phyloP scores from a whole-genome alignment of 192 early-diverging fungal species.

The Diversispora epigaea region DNA sequence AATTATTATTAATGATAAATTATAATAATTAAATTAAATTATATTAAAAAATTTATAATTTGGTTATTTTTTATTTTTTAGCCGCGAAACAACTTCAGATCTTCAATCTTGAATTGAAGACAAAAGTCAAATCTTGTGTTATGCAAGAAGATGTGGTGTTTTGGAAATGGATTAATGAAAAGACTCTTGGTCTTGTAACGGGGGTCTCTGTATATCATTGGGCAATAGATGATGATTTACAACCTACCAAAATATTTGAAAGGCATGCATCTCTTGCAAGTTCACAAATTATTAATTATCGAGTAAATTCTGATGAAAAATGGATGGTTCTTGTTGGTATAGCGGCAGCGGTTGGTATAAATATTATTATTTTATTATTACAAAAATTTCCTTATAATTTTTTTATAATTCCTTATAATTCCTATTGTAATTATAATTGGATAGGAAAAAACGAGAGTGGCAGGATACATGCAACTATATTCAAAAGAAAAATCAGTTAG shows the following conservation, averaged over 20 bases:
- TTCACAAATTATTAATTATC: slow-evolving; percentile 96
- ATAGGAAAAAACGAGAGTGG: slow-evolving; percentile 76
- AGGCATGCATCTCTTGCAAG: slow-evolving; percentile 78
- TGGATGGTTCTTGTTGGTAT: slow-evolving; percentile 97
- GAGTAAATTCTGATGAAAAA: slow-evolving; percentile 84
- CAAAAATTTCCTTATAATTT: background rate
- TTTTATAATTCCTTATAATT: background rate
- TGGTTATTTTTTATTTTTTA: slow-evolving; percentile 34
- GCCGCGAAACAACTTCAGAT: slow-evolving; percentile 91
- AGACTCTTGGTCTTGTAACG: slow-evolving; percentile 86
- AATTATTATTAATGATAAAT: background rate
- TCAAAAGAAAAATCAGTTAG: slow-evolving; percentile 88
- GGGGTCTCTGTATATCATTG: slow-evolving; percentile 91
- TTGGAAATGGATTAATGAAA: slow-evolving; percentile 94
- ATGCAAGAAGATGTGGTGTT: slow-evolving; percentile 93
- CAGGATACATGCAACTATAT: slow-evolving; percentile 95
- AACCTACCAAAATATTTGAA: slow-evolving; percentile 91
- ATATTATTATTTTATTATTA: background rate
- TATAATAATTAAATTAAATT: too few relatives aligned
- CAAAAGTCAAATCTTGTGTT: slow-evolving; percentile 89
- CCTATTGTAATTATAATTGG: background rate
- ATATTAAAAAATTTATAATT: too few relatives aligned
- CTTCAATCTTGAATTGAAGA: slow-evolving; percentile 94
- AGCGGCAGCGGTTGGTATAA: slow-evolving; percentile 64
- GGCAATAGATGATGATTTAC: slow-evolving; percentile 89